Percentiles rank a stretch among this genome's conserved stretches.
Evolutionary conservation across 306 rosid species (phyloP).

Genomic region (Geum urbanum): DNA sequence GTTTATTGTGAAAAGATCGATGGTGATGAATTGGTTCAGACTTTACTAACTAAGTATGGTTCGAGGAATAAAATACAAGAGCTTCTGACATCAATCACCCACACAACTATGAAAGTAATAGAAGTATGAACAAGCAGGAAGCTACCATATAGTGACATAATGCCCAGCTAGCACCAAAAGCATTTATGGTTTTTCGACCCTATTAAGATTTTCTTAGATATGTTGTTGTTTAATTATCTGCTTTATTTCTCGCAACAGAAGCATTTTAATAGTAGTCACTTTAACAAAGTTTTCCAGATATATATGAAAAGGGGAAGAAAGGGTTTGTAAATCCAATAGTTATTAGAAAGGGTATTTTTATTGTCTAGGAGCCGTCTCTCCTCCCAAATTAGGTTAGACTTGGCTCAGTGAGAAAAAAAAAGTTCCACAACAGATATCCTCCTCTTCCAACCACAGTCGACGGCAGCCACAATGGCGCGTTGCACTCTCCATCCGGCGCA

Average conservation of each 20-base stretch:
- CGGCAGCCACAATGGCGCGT: background rate
- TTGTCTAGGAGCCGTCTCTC: background rate
- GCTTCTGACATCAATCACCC: conserved; percentile 22
- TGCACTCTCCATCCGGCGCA: background rate
- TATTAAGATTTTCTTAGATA: conserved; percentile 8
- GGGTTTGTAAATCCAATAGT: background rate
- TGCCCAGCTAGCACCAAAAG: conserved; percentile 19
- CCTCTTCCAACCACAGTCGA: background rate
- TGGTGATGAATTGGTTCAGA: conserved; percentile 16
- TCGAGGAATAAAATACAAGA: conserved; percentile 27
- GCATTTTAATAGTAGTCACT: background rate
- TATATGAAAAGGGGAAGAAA: background rate
- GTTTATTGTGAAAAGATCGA: conserved; percentile 13
- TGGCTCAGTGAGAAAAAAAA: background rate
- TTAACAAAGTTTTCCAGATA: background rate
- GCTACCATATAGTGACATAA: conserved; percentile 27
- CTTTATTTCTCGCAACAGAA: conserved; percentile 1
- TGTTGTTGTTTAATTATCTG: no score
- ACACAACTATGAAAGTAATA: conserved; percentile 29
- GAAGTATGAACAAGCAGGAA: conserved; percentile 7
- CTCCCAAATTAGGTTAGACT: background rate
- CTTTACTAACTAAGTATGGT: conserved; percentile 28
- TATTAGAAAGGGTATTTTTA: background rate
- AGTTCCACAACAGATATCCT: background rate
- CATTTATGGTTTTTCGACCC: conserved; percentile 24